Conservation (phyloP, 345 rosid genomes). For the Erucastrum elatum region DNA sequence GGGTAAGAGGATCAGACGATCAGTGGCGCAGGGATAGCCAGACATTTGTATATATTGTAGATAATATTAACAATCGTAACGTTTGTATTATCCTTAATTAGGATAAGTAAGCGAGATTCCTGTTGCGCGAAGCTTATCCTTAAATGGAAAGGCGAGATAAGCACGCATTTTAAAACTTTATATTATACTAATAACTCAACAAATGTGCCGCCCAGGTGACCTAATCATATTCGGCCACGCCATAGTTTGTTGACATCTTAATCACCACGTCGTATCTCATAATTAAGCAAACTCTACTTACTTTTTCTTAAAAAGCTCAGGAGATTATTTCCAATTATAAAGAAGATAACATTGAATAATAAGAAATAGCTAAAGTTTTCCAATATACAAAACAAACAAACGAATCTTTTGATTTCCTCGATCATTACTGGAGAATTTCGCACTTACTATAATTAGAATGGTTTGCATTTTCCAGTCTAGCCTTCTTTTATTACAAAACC, state of each 20-base stretch:
- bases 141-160: constrained; percentile 39
- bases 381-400: constrained; percentile 9
- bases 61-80: constrained; percentile 12
- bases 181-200: background rate
- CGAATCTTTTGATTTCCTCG: constrained; percentile 21
- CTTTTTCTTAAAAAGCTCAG: constrained; percentile 25
- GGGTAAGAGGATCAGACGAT: background rate
- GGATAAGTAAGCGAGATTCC: constrained; percentile 30
- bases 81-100: constrained; percentile 34
- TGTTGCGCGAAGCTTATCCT: constrained; percentile 40
- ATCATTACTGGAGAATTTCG: background rate
- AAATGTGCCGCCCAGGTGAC: constrained; percentile 36
- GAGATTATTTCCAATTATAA: constrained; percentile 29
- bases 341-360: constrained; percentile 32
- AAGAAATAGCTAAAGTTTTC: background rate
- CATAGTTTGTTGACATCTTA: constrained; percentile 25
- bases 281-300: constrained; percentile 13
- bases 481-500: background rate
- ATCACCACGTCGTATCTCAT: constrained; percentile 29
- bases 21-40: constrained; percentile 21
- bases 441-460: constrained; percentile 21
- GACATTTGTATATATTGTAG: background rate
- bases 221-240: constrained; percentile 36
- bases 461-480: background rate
- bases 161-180: constrained; percentile 29